Evolutionary conservation across 2,329 filamentous ascomycete species (phyloP), one percentile per base, ranked within the genome.

Genomic region (Venturia asperata): DNA sequence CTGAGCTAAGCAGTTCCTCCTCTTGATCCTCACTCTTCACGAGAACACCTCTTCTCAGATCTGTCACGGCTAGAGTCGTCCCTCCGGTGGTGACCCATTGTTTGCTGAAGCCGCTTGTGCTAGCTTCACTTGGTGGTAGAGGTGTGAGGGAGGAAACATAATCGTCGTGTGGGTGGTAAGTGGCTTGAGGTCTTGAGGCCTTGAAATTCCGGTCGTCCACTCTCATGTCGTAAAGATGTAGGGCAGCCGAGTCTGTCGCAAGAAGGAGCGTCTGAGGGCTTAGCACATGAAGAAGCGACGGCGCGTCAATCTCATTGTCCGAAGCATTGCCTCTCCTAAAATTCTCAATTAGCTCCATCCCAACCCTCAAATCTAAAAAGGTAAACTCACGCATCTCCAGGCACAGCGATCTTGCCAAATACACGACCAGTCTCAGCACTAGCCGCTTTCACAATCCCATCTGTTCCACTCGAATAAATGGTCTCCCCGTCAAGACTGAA

Each of bases 81-180:
- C 92, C 92, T 42, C 94, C 94, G 0, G 92, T 97, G 45, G 89
- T 94, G 63, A 97, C 84, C 89, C 92, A 99, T 77, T 97, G 93
- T 77, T 96, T 96, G 71, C 90, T 87, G 74, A 90, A 93, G 5
- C 92, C 92, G 21, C 89, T 93, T 0, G 91, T 96, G 75, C 89
- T 94, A 65, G 89, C 85, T 39, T 87, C 83, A 1, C 89, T 88
- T 0, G 92, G 84, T 0, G 92, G 92, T 0, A 99, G 83, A 0
- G 92, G 87, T 0, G 90, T 89, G 56, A 99, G 82, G 62, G 90
- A 92, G 41, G 92, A 94, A 64, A 99, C 85, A 76, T 96, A 97
- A 78, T 97, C 93, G 70, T 90, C 87, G 77, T 99, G 94, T 0
- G 93, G 93, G 68, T 87, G 87, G 73, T 93, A 88, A 11, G 91